Evolutionary conservation across 2,329 filamentous ascomycete species (phyloP).

Genomic region (Venturia oleaginea): DNA sequence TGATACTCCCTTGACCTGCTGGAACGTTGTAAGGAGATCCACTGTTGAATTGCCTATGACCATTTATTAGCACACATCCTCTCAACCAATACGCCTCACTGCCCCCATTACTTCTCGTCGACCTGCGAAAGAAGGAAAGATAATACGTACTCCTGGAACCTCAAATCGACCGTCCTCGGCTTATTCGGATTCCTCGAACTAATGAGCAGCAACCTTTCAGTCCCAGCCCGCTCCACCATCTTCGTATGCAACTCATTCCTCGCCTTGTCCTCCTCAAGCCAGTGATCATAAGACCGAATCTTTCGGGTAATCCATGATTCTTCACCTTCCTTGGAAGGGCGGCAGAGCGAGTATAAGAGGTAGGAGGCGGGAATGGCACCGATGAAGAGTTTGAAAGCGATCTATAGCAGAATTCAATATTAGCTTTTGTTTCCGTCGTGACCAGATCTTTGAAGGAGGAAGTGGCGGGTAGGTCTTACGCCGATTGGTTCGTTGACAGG

Average conservation of each 20-base stretch:
- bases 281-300: slow-evolving; percentile 4
- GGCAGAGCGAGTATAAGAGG: slow-evolving; percentile 1
- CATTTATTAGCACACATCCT: not conserved
- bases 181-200: slow-evolving; percentile 2
- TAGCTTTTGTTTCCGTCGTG: not conserved
- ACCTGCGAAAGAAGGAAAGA: too few relatives aligned
- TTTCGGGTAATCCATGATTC: slow-evolving; percentile 9
- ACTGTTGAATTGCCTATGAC: slow-evolving; percentile 6
- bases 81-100: not conserved
- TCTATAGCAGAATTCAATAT: not conserved
- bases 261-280: slow-evolving; percentile 1
- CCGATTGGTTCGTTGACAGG: slow-evolving; percentile 1
- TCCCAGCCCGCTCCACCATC: slow-evolving; percentile 12
- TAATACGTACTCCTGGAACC: slow-evolving; percentile 11
- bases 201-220: slow-evolving; percentile 9
- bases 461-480: slow-evolving; percentile 6
- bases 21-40: slow-evolving; percentile 11
- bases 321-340: not conserved
- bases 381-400: slow-evolving; percentile 3
- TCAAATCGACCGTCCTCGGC: not conserved
- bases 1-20: slow-evolving; percentile 6
- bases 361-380: slow-evolving; percentile 4
- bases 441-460: not conserved
- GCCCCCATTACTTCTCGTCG: not conserved
- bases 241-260: slow-evolving; percentile 13